Base-by-base conservation (phyloP, 2,329 filamentous ascomycete genomes). In the Penicillium sp. region DNA sequence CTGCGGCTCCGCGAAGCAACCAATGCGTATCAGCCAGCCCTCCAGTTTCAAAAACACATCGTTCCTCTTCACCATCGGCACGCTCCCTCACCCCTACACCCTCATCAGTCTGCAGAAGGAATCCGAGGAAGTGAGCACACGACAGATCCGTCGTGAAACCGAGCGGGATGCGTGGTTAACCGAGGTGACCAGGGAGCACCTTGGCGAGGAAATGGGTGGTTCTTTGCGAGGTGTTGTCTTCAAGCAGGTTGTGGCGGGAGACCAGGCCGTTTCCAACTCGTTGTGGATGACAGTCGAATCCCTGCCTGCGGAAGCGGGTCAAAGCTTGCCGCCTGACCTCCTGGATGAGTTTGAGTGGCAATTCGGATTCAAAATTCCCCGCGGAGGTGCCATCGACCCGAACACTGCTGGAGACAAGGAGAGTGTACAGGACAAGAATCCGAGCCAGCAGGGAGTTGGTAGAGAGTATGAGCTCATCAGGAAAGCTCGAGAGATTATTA, bases 71-170 rank as follows among this genome's bases (percentile, higher is more conserved):
- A 89, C 87, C 2, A 88, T 98, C 55, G 90, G 87, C 51, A 88
- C 84, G 0, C 86, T 97, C 10, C 92, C 92, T 0, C 93, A 98
- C 66, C 93, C 93, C 0, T 95, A 90, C 75, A 96, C 91, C 1
- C 77, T 89, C 37, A 80, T 84, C 46, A 81, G 83, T 10, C 75
- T 97, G 15, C 78, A 82, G 50, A 78, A 82, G 50, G 72, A 75
- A 45, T 73, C 81, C 35, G 77, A 82, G 2, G 72, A 78, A 1
- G 74, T 88, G 42, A 84, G 85, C 42, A 71, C 85, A 1, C 69
- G 75, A 6, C 86, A 82, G 74, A 80, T 91, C 53, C 81, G 86
- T 40, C 78, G 84, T 50, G 74, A 86, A 47, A 84, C 87, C 0
- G 72, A 78, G 27, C 88, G 91, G 24, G 89, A 98, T 67, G 72